Percentiles rank a stretch among this genome's conserved stretches.
Conservation (phyloP, 805 yeast genomes). For the Wickerhamiella shivajii region DNA sequence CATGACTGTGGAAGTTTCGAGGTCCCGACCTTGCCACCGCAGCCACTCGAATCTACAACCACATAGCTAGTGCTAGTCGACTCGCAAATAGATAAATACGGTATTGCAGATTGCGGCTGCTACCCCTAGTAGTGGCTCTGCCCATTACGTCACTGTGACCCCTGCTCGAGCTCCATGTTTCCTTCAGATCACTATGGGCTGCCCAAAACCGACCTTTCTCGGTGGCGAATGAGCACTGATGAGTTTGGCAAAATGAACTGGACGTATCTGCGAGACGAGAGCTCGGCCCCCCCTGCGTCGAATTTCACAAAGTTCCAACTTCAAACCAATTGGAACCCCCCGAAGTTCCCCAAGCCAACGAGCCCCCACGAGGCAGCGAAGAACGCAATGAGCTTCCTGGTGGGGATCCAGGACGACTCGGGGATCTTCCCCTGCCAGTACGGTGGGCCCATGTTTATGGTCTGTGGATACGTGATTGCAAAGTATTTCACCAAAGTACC, state of each 20-base stretch:
- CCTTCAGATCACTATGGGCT: constrained; percentile 57
- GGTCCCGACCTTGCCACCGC: no score
- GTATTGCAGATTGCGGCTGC: no score
- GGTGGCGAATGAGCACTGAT: constrained; percentile 65
- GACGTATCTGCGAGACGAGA: constrained; percentile 34
- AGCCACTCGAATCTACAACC: no score
- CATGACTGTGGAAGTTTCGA: no score
- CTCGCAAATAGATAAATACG: no score
- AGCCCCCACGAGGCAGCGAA: constrained; percentile 33
- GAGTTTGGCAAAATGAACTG: constrained; percentile 68
- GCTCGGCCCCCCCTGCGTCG: constrained; percentile 27
- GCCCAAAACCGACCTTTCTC: constrained; percentile 47
- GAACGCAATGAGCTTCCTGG: constrained; percentile 60
- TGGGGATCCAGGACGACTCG: constrained; percentile 58
- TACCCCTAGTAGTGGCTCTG: no score
- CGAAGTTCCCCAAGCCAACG: constrained; percentile 23
- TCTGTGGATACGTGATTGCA: constrained; percentile 72
- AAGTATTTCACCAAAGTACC: constrained; percentile 53
- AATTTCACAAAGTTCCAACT: constrained; percentile 22
- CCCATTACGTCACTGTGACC: background rate
- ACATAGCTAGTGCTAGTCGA: no score
- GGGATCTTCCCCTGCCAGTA: constrained; percentile 88
- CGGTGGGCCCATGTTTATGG: constrained; percentile 97
- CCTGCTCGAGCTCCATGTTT: no score
- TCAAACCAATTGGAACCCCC: constrained; percentile 22